phyloP scores from a whole-genome alignment of 2,329 filamentous ascomycete species.

The Zasmidium citrigriseum region DNA sequence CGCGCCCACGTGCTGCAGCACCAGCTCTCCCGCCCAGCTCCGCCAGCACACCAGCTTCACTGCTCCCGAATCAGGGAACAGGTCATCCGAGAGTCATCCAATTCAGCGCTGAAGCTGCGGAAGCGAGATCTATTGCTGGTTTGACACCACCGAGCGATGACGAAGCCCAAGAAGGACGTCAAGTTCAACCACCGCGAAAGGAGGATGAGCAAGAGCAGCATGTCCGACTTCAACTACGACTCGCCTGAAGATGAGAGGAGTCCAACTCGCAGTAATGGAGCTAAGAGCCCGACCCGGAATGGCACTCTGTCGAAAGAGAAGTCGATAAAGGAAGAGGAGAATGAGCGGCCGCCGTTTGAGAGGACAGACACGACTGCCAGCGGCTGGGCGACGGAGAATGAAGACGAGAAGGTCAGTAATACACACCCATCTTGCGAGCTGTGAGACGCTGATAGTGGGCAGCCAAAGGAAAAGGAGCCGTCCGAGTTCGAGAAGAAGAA shows the following conservation, averaged over 20 bases:
- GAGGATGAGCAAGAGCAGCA: conserved; percentile 60
- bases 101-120: not conserved
- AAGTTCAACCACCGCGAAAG: conserved; percentile 61
- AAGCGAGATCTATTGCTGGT: not conserved
- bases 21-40: conserved; percentile 7
- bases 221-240: conserved; percentile 51
- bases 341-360: conserved; percentile 22
- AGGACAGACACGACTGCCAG: conserved; percentile 31
- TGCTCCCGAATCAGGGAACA: conserved; percentile 1
- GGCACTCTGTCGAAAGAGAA: conserved; percentile 30
- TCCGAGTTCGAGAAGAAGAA: conserved; percentile 97
- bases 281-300: conserved; percentile 53
- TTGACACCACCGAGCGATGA: conserved; percentile 40
- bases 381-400: conserved; percentile 38
- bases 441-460: not conserved
- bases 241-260: conserved; percentile 29
- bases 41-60: not conserved
- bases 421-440: not conserved
- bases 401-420: conserved; percentile 30
- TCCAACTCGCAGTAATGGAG: conserved; percentile 44
- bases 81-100: not conserved
- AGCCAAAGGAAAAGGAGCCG: conserved; percentile 22
- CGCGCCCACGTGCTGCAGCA: conserved; percentile 2
- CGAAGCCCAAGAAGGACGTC: conserved; percentile 59
- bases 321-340: conserved; percentile 15